Evolutionary conservation across 192 early-diverging fungal species (phyloP), one percentile per base, ranked within the genome.

Genomic region (Rhizophlyctis rosea): DNA sequence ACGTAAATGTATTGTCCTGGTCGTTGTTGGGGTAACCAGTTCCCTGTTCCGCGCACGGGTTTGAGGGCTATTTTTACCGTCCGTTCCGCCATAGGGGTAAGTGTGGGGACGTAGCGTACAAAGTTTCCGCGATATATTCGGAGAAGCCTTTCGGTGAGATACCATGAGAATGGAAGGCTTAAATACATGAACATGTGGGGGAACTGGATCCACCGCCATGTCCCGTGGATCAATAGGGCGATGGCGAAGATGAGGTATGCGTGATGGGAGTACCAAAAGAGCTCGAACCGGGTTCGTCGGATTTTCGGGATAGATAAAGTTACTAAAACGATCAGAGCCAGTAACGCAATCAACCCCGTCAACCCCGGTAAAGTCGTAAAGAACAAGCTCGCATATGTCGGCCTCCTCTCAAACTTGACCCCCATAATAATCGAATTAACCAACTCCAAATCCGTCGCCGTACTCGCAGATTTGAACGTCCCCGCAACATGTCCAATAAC

Each of bases 1-100:
- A 93, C 57, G 50, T 82, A 89, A 32, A 93, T 75, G 68, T 88
- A 91, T 65, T 93, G 91, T 18, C 91, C 91, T 24, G 87, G 77
- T 72, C 50, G 86, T 88, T 33, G n/a, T n/a, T n/a, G n/a, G n/a
- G n/a, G n/a, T n/a, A n/a, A n/a, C 85, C 82, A 53, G 86, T 71
- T 70, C 84, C 82, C 23, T 88, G 73, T 65, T 89, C 85, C 9
- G 25, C 79, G 76, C 18, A 82, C 83, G 2, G 89, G 89, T 39
- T 88, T 87, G 55, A 90, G 78, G 36, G 88, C 71, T 9, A 89
- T 86, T 3, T 79, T 76, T 1, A 54, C 24, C 16, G 52, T 54
- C 13, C 27, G 18, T 2, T 54, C 52, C 0, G 52, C 16, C 29
- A 27, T 0, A 14, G 24, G 0, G 18, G 18, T 54, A 54, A 54